Percentiles rank a stretch among this genome's conserved stretches.
These are phyloP conservation scores for Nadsonia commutata DNA, from an alignment of 1,139 yeast genomes.

Conservation along the genomic window DNA sequence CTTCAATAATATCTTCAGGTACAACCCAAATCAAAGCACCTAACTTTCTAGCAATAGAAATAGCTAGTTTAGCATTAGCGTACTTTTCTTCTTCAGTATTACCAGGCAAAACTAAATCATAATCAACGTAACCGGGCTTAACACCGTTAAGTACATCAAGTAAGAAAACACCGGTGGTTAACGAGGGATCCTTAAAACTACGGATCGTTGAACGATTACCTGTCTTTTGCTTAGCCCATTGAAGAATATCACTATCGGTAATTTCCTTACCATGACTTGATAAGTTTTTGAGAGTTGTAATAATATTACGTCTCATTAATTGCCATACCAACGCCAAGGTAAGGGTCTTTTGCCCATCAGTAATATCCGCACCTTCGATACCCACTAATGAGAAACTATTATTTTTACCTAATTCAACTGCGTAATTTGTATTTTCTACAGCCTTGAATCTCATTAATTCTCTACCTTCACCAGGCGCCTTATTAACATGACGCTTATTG, in stretches of 20 bases:
- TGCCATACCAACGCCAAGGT: constrained; percentile 98
- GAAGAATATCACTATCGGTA: constrained; percentile 71
- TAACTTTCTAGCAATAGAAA: constrained; percentile 92
- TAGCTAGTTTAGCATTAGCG: constrained; percentile 92
- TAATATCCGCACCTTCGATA: constrained; percentile 94
- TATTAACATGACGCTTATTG: constrained; percentile 65
- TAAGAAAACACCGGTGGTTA: constrained; percentile 66
- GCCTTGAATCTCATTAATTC: constrained; percentile 87
- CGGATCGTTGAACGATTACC: constrained; percentile 59
- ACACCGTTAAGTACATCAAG: constrained; percentile 84
- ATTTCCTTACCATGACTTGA: constrained; percentile 61
- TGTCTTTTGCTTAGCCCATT: constrained; percentile 89
- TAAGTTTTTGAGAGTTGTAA: constrained; percentile 61
- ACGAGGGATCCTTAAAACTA: constrained; percentile 69
- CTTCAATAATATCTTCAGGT: constrained; percentile 98
- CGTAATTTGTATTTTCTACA: constrained; percentile 88
- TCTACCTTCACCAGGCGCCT: constrained; percentile 55
- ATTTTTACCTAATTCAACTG: constrained; percentile 89
- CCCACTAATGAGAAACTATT: constrained; percentile 90
- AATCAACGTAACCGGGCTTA: constrained; percentile 95
- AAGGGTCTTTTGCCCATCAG: constrained; percentile 81
- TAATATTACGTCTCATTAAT: constrained; percentile 91
- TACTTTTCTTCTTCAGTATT: constrained; percentile 68
- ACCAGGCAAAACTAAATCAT: constrained; percentile 75
- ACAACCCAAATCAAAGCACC: constrained; percentile 98